phyloP scores from a whole-genome alignment of 495 filamentous ascomycete species.

The Neurospora sp. region DNA sequence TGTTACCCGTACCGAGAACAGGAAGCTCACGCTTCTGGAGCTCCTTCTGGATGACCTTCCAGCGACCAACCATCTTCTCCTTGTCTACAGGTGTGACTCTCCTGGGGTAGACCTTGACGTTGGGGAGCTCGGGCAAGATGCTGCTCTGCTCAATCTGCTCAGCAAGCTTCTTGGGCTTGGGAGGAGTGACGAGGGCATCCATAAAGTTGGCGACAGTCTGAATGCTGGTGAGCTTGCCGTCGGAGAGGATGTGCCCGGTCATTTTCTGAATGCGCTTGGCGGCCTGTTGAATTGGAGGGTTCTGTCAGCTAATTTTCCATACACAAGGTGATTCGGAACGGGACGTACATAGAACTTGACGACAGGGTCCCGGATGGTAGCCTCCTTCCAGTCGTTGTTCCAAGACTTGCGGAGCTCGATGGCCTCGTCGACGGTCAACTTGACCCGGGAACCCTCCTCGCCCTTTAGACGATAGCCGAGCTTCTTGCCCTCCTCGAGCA shows the following conservation, averaged over 20 bases:
- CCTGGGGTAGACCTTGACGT: constrained; percentile 54
- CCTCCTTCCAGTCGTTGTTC: constrained; percentile 41
- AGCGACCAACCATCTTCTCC: constrained; percentile 68
- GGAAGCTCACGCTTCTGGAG: constrained; percentile 53
- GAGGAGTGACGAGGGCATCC: constrained; percentile 40
- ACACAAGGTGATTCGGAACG: neutral
- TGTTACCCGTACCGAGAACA: constrained; percentile 25
- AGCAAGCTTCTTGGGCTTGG: constrained; percentile 48
- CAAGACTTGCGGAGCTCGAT: constrained; percentile 22
- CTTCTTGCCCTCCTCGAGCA: neutral
- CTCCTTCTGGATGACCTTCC: constrained; percentile 73
- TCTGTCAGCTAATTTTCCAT: neutral
- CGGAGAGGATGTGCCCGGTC: constrained; percentile 62
- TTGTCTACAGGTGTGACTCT: constrained; percentile 57
- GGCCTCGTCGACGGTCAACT: constrained; percentile 17
- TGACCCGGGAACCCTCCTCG: neutral
- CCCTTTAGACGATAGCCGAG: neutral
- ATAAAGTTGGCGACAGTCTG: constrained; percentile 47
- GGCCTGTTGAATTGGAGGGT: constrained; percentile 36
- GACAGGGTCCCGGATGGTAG: constrained; percentile 45
- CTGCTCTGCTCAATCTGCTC: constrained; percentile 32
- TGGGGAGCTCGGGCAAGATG: constrained; percentile 45
- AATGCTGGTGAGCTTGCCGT: constrained; percentile 47
- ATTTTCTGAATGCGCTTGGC: constrained; percentile 70
- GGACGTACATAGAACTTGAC: constrained; percentile 59